Evolutionary conservation across 2,329 filamentous ascomycete genomes (phyloP), one percentile per base, ranked within the genome.

Genomic region (Blastomyces parvus): DNA sequence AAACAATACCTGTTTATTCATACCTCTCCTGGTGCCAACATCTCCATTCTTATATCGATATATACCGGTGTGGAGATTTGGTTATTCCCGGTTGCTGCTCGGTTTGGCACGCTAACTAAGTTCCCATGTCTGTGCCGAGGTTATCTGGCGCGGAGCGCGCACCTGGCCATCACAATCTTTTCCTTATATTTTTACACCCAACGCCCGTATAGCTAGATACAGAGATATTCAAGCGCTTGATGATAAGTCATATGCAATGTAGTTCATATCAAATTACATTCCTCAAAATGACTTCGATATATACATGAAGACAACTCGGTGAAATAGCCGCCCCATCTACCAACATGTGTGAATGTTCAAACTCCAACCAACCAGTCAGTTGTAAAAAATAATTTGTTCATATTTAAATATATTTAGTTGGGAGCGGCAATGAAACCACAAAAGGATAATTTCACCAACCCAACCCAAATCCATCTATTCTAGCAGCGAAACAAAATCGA

Each of bases 361-460:
- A n/a, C 1, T 25, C 44, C 44, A 44, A 48, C 48, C 13, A 52
- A 14, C 11, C 11, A 14, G 25, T 14, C 1, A 25, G 30, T 55
- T 55, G 13, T 17, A 42, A 42, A 42, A 42, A 22, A n/a, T 11
- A 22, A 22, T 5, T 17, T n/a, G 2, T 25, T 42, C 42, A 57
- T 57, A 57, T 38, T 57, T 17, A 2, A 25, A 27, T 25, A 52
- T 57, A n/a, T 27, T 40, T 3, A 22, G 36, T 57, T 57, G 55
- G 53, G 30, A 25, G 17, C 17, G 22, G 33, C 19, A 22, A 56
- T 22, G 30, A 56, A 38, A 57, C 36, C 11, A 40, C 33, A 22
- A 40, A 57, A 9, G 11, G 40, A 42, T 25, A 57, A 57, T 52
- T 27, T 27, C 48, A 52, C 55, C 55, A 57, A 57, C 55, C 36